These are phyloP conservation scores for Chloris gayana DNA, from an alignment of 176 grass and related monocot species.

Conservation along the genomic window DNA sequence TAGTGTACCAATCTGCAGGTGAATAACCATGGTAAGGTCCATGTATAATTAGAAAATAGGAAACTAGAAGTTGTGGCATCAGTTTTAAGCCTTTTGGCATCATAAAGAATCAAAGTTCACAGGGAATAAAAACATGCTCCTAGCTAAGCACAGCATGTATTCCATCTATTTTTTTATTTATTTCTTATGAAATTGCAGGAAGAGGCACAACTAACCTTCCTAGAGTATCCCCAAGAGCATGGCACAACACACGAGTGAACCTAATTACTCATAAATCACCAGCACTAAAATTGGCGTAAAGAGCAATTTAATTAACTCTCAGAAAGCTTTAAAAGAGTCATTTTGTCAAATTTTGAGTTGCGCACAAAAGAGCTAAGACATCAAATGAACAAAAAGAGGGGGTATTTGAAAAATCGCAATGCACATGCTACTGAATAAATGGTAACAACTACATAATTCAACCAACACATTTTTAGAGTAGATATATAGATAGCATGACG, in stretches of 20 bases:
- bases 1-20: constrained; percentile 80
- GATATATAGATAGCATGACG: not conserved
- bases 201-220: not conserved
- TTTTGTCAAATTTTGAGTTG: not conserved
- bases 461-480: not conserved
- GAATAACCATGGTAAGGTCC: constrained; percentile 21
- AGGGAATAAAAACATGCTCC: not conserved
- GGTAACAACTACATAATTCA: constrained; percentile 12
- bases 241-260: not conserved
- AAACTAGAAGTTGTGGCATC: constrained; percentile 6
- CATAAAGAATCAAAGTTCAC: constrained; percentile 11
- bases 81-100: not conserved
- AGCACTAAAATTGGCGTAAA: not conserved
- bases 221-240: not conserved
- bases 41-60: constrained; percentile 21
- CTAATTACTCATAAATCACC: not conserved
- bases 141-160: constrained; percentile 3
- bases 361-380: not conserved
- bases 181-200: not conserved
- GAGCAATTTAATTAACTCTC: not conserved
- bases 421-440: constrained; percentile 9
- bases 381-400: not conserved
- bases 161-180: not conserved
- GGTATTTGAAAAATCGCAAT: constrained; percentile 8
- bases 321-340: not conserved